Evolutionary conservation across 2,329 filamentous ascomycete species (phyloP).

Genomic region (Xylaria arbuscula): DNA sequence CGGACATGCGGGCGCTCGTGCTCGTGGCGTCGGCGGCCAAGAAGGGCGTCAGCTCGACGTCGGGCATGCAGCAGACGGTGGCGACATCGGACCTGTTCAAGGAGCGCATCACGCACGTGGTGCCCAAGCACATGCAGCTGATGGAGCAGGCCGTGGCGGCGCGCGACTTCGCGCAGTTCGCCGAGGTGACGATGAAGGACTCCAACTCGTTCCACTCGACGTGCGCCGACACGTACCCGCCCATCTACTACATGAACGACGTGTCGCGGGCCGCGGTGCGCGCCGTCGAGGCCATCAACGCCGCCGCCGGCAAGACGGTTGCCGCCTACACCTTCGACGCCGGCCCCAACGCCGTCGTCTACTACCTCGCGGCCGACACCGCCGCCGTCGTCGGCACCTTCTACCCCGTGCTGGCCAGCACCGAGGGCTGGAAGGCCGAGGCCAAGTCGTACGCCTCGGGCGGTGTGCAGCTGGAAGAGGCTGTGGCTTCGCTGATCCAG

Average conservation of each 20-base stretch:
- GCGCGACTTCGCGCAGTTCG: conserved; percentile 87
- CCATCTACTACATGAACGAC: conserved; percentile 99
- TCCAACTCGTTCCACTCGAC: conserved; percentile 97
- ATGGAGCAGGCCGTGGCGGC: conserved; percentile 86
- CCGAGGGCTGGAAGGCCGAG: conserved; percentile 78
- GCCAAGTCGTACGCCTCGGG: conserved; percentile 61
- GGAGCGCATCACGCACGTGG: conserved; percentile 77
- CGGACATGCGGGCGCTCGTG: conserved; percentile 90
- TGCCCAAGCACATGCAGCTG: conserved; percentile 82
- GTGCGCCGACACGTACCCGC: conserved; percentile 93
- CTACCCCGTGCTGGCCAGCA: conserved; percentile 70
- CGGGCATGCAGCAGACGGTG: conserved; percentile 97
- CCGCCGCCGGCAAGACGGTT: conserved; percentile 78
- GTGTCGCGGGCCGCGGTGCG: conserved; percentile 87
- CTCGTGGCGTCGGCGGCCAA: conserved; percentile 93
- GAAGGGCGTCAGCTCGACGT: conserved; percentile 92
- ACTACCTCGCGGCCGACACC: conserved; percentile 86
- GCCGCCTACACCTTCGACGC: conserved; percentile 98
- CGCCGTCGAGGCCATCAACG: conserved; percentile 90
- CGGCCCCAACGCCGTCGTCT: conserved; percentile 95
- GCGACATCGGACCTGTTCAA: conserved; percentile 89
- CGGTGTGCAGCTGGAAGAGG: conserved; percentile 70
- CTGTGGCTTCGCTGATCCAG: conserved; percentile 73
- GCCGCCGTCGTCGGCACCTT: conserved; percentile 80
- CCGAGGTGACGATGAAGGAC: conserved; percentile 92